Evolutionary conservation across 768 basidiomycete genomes (phyloP), one percentile per base, ranked within the genome.

Genomic region (Leccinum uliginosum): DNA sequence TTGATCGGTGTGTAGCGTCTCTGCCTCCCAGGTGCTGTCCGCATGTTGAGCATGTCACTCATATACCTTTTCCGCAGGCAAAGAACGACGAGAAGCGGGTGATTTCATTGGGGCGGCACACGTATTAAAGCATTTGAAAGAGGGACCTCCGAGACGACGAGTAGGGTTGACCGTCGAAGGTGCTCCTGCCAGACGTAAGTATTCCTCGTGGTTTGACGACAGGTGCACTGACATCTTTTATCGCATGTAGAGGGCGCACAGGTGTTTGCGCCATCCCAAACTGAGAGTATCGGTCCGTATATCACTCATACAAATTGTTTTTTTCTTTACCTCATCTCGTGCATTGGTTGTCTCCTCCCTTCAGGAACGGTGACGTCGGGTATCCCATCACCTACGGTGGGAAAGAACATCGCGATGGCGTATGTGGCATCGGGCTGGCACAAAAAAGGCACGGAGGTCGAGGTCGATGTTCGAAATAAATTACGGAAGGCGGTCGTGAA

Each of bases 341-440:
- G 17, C 12, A 6, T 3, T 5, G 26, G 68, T 83, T 54, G 8
- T 15, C 23, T 23, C 9, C 12, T 11, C 19, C 11, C 3, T 14
- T 50, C 24, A 70, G 92, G 93, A 34, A 68, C 73, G 12, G 82
- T 98, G 47, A 99, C 95, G 0, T 98, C 94, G 1, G 97, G 96
- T 47, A 97, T 98, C 59, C 97, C 97, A 14, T 93, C 93, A 0
- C 96, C 95, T 0, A 88, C 92, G 1, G 76, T 93, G 3, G 84
- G 83, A 1, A 86, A 87, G 70, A 98, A 99, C 72, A 92, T 98
- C 63, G 93, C 95, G 1, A 98, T 98, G 96, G 96, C 86, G 1
- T 98, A 98, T 65, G 80, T 98, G 48, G 69, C 77, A 60, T 80
- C 76, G 21, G 93, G 93, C 0, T 85, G 79, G 73, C 91, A 96